phyloP scores from a whole-genome alignment of 495 filamentous ascomycete genomes.

The Podospora appendiculata region DNA sequence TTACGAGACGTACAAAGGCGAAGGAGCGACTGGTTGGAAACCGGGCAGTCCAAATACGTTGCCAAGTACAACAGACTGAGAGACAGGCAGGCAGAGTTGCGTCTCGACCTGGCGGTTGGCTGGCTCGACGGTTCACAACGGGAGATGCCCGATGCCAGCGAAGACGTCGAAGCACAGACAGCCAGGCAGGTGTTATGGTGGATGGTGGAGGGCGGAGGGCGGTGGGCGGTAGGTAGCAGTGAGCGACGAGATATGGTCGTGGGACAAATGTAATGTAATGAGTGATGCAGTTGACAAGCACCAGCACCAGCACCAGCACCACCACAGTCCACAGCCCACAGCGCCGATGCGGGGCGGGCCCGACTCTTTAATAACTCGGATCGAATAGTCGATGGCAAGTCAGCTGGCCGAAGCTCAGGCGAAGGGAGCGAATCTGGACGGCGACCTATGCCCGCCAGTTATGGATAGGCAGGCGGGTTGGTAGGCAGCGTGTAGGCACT shows the following conservation, averaged over 20 bases:
- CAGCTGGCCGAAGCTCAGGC: too few species aligned
- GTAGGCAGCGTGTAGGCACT: too few species aligned
- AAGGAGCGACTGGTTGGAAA: neutral
- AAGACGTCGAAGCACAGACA: neutral
- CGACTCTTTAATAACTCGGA: too few species aligned
- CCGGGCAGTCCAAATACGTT: neutral
- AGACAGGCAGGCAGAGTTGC: neutral
- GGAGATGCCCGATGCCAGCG: neutral
- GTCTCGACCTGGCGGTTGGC: neutral
- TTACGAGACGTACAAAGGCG: constrained; percentile 1
- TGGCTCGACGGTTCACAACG: neutral
- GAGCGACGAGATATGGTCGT: neutral
- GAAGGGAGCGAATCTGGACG: too few species aligned
- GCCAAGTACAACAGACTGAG: too few species aligned
- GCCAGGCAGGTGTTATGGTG: neutral
- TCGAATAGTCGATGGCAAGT: too few species aligned
- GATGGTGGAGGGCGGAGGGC: neutral
- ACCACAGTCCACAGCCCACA: too few species aligned
- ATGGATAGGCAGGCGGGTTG: too few species aligned
- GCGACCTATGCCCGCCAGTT: too few species aligned
- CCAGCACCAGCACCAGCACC: too few species aligned
- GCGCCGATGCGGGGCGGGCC: too few species aligned
- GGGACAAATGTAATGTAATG: neutral
- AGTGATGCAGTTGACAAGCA: too few species aligned
- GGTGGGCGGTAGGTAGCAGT: neutral